phyloP scores from a whole-genome alignment of 768 basidiomycete genomes.

The Megacollybia marginata region DNA sequence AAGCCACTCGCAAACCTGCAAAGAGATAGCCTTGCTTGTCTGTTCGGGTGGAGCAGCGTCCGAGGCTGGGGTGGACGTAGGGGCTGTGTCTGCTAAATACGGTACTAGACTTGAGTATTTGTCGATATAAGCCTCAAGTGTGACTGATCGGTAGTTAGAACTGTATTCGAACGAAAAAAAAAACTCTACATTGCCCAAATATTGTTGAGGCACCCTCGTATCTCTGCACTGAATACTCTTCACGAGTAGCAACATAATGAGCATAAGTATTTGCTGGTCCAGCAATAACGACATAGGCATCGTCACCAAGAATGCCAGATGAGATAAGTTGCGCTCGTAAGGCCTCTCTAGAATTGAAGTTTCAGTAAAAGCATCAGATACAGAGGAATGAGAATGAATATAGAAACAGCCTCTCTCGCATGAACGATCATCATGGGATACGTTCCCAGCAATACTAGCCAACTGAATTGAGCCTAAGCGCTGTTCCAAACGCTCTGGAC shows the following conservation, averaged over 20 bases:
- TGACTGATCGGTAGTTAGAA: constrained; percentile 31
- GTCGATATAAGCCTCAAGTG: constrained; percentile 76
- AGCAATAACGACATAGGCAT: constrained; percentile 70
- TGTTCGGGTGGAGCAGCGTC: constrained; percentile 62
- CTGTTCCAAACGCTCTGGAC: no score
- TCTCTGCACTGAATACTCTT: constrained; percentile 69
- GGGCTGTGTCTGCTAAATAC: constrained; percentile 44
- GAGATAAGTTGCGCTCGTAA: constrained; percentile 59
- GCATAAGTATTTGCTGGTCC: constrained; percentile 80
- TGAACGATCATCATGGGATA: neutral
- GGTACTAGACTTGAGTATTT: constrained; percentile 63
- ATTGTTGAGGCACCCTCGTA: constrained; percentile 81
- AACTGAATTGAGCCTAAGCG: no score
- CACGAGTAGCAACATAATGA: constrained; percentile 66
- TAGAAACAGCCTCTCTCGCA: neutral
- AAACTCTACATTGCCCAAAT: constrained; percentile 61
- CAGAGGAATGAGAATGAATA: constrained; percentile 14
- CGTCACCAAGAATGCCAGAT: constrained; percentile 50
- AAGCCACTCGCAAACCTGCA: constrained; percentile 36
- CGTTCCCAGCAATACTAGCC: neutral
- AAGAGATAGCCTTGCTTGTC: constrained; percentile 57
- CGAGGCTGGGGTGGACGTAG: constrained; percentile 42
- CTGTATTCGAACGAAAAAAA: constrained; percentile 4
- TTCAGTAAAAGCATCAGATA: neutral
- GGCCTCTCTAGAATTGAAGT: constrained; percentile 43